These are phyloP conservation scores for Stephanodiscus triporus DNA, from an alignment of 108 stramenopile genomes.

Conservation along the genomic window DNA sequence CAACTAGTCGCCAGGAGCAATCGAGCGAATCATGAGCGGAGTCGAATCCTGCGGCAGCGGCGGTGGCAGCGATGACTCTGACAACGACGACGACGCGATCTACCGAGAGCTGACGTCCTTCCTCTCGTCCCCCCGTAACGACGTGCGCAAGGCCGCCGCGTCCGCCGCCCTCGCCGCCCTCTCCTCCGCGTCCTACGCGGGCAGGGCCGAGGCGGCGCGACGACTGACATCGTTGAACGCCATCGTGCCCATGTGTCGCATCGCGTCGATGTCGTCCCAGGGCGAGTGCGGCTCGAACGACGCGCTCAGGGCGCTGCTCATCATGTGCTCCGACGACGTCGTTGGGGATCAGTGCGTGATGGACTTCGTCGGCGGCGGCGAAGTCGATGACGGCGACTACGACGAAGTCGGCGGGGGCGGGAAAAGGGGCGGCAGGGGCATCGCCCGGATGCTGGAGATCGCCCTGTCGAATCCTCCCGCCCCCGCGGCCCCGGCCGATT, in stretches of 20 bases:
- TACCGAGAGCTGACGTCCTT: constrained; percentile 42
- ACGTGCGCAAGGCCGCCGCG: constrained; percentile 48
- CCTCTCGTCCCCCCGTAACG: constrained; percentile 37
- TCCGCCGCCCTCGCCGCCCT: constrained; percentile 45
- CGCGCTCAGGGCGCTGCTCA: constrained; percentile 23
- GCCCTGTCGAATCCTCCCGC: constrained; percentile 45
- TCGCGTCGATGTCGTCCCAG: constrained; percentile 12
- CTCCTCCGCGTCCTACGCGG: not conserved
- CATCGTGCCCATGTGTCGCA: constrained; percentile 32
- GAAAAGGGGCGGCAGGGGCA: constrained; percentile 17
- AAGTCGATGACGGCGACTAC: no score
- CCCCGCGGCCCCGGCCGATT: constrained; percentile 3
- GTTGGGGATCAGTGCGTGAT: constrained; percentile 60
- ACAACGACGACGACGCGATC: not conserved
- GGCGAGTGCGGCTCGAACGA: constrained; percentile 14
- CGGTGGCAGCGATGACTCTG: no score
- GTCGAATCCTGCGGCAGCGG: no score
- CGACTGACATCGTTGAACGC: constrained; percentile 22
- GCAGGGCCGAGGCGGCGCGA: constrained; percentile 16
- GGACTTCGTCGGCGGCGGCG: constrained; percentile 45
- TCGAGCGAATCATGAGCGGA: no score
- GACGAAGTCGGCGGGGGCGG: no score
- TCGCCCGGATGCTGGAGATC: constrained; percentile 69
- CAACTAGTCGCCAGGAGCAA: no score
- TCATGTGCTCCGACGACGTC: constrained; percentile 29